Evolutionary conservation across 2,329 filamentous ascomycete species (phyloP).

Genomic region (Diaporthe longicolla): DNA sequence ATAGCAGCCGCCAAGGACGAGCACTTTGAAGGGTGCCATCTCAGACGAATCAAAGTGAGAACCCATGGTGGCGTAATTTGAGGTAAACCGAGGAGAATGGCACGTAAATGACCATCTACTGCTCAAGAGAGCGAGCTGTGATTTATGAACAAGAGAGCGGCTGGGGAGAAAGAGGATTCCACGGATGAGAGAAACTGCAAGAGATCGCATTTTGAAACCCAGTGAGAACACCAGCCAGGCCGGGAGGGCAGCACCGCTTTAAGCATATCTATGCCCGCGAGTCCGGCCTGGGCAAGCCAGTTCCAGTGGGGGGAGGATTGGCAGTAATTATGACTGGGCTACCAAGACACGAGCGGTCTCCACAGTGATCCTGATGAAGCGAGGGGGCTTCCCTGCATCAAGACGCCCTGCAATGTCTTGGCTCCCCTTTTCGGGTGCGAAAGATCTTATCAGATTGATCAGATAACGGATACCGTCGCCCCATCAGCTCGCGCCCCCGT

Average conservation of each 20-base stretch:
- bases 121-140: neutral
- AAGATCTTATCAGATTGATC: conserved; percentile 43
- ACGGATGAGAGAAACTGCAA: neutral
- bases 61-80: conserved; percentile 29
- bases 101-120: neutral
- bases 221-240: neutral
- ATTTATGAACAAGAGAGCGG: conserved; percentile 16
- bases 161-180: neutral
- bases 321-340: neutral
- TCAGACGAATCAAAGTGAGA: conserved; percentile 33
- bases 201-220: conserved; percentile 10
- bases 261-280: conserved; percentile 21
- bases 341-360: neutral
- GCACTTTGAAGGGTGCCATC: conserved; percentile 63
- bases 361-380: conserved; percentile 14
- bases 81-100: neutral
- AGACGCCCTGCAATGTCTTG: neutral
- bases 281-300: conserved; percentile 2
- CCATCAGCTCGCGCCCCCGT: conserved; percentile 18
- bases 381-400: conserved; percentile 16
- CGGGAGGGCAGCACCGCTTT: conserved; percentile 14
- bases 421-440: conserved; percentile 22
- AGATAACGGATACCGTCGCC: conserved; percentile 46
- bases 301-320: neutral
- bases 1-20: conserved; percentile 81